Base-by-base conservation (phyloP, 2,329 filamentous ascomycete genomes). In the Fusarium chaquense region DNA sequence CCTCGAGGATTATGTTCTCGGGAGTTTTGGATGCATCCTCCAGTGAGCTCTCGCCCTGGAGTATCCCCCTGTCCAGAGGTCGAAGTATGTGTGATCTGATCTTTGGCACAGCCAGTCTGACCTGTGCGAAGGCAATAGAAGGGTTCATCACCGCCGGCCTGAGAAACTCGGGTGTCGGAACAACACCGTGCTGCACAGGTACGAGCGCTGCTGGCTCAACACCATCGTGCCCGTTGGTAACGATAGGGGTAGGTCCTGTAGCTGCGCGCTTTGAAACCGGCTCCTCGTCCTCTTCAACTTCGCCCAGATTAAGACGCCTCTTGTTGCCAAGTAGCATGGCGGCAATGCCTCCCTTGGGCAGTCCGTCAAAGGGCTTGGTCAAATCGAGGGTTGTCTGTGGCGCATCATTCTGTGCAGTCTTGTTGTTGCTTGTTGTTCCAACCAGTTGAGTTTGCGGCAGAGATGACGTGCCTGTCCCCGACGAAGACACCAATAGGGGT, bases 241-340 rank as follows among this genome's bases (percentile, higher is more conserved):
- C 85, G 50, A 97, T 92, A 2, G 92, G 86, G 10, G 89, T 88
- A 18, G 91, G 90, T 1, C 93, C 93, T 55, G 89, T 88, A 45
- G 88, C 83, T 50, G 87, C 76, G 85, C 86, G 78, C 76, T 86
- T 85, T 65, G 78, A 73, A 0, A 71, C 67, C 12, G 83, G 83
- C 22, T 89, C 87, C 45, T 89, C 87, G 1, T 94, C 92, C 20
- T 96, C 93, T 33, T 95, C 93, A 2, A 86, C 90, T 61, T 97
- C 93, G 6, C 91, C 81, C 8, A 87, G 86, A 18, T 89, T 87
- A 49, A 91, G 89, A 76, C 96, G 97, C 28, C 96, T 87, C 81
- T 98, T 99, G 78, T 97, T 99, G 0, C 96, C 96, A 22, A 98
- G 86, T 2, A 99, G 83, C 82, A 99, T 88, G 3, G 93, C 87